These are phyloP conservation scores for Teunomyces funiuensis DNA, from an alignment of 805 yeast species.

Conservation along the genomic window DNA sequence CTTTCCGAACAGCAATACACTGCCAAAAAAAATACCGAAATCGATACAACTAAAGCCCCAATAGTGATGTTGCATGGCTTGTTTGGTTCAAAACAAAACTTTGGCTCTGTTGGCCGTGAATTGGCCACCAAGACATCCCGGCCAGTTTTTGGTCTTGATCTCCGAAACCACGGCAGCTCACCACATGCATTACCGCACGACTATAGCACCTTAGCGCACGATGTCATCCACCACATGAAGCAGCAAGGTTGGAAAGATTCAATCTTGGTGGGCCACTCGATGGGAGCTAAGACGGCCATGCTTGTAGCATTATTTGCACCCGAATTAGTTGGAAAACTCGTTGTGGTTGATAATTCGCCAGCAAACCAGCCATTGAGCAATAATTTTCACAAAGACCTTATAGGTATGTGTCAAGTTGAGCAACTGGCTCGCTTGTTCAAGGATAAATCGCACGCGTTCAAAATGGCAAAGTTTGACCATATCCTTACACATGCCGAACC, in stretches of 20 bases:
- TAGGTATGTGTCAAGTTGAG: constrained; percentile 41
- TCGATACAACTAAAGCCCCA: constrained; percentile 22
- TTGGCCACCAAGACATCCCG: constrained; percentile 30
- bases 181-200: constrained; percentile 44
- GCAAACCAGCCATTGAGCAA: constrained; percentile 32
- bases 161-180: constrained; percentile 58
- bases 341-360: constrained; percentile 54
- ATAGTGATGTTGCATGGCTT: constrained; percentile 54
- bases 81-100: constrained; percentile 50
- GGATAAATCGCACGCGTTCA: constrained; percentile 5
- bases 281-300: constrained; percentile 63
- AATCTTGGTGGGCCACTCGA: constrained; percentile 49
- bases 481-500: constrained; percentile 24
- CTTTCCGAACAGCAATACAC: constrained; percentile 8
- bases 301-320: constrained; percentile 42
- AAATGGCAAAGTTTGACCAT: constrained; percentile 16
- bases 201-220: constrained; percentile 45
- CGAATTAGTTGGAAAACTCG: constrained; percentile 36
- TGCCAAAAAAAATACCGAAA: constrained; percentile 6
- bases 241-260: constrained; percentile 15
- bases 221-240: constrained; percentile 37
- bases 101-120: constrained; percentile 36
- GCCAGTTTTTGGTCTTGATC: constrained; percentile 45
- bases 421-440: constrained; percentile 14
- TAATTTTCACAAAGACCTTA: constrained; percentile 34